Evolutionary conservation across 176 grass and related monocot genomes (phyloP), one percentile per base, ranked within the genome.

Genomic region (Rhynchospora pubera): DNA sequence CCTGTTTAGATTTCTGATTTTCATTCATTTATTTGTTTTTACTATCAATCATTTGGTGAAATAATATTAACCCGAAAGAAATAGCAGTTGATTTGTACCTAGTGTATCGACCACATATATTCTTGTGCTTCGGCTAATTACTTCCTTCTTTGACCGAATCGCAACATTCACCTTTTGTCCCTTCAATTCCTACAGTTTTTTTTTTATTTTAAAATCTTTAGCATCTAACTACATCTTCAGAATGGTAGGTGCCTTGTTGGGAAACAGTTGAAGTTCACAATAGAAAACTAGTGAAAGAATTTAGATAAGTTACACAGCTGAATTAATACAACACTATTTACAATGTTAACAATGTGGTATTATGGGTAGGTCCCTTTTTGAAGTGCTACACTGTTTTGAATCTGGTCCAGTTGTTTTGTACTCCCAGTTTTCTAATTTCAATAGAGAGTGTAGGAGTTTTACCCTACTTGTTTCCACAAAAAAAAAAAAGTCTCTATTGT

Each of bases 71-170:
- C 18, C 75, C 22, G 9, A 83, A 9, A 24, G 23, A 87, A 39
- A 46, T 50, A 47, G 32, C 21, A 47, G 4, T 18, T 44, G 68
- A 51, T 62, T 79, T 72, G 5, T 79, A 98, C 92, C 92, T 85
- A 98, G 85, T 32, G 87, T 98, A 81, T 94, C 90, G 0, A 91
- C 92, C 15, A 98, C 77, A 19, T 94, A 98, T 52, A 94, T 46
- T 15, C 78, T 91, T 69, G 90, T 88, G 69, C 16, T 77, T 84
- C 64, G 45, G 74, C 63, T 71, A 76, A 98, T 73, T 68, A 60
- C 62, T 90, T 94, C 87, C 22, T 43, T 87, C 81, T 80, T 88
- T 39, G 95, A 91, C 34, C 96, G 94, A 32, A 93, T 75, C 77
- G 90, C 89, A 82, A 91, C 90, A 91, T 83, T 93, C 79, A 91